A percentile compares a stretch with the other conserved stretches of the same genome.
These are phyloP conservation scores for Nicotiana noctiflora DNA, from an alignment of 257 asterid species.

Conservation along the genomic window DNA sequence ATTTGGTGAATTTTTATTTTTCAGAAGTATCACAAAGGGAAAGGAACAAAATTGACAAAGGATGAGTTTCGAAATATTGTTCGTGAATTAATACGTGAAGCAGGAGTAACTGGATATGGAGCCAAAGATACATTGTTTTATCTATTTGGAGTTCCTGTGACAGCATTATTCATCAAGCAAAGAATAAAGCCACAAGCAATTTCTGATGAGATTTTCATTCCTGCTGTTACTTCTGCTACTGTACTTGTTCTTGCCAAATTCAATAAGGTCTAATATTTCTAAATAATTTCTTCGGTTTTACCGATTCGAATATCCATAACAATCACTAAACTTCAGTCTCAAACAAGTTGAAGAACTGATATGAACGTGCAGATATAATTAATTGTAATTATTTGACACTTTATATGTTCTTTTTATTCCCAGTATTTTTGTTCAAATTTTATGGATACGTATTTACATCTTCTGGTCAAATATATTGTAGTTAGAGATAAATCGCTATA, in stretches of 20 bases:
- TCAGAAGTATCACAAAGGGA: conserved; percentile 50
- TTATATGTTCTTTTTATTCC: neutral
- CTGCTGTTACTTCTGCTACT: conserved; percentile 55
- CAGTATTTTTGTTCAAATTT: neutral
- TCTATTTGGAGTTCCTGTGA: conserved; percentile 54
- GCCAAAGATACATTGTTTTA: conserved; percentile 59
- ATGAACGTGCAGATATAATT: neutral
- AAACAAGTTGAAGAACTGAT: too few relatives aligned
- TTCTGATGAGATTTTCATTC: conserved; percentile 48
- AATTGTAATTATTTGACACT: neutral
- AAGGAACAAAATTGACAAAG: conserved; percentile 33
- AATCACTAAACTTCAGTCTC: too few relatives aligned
- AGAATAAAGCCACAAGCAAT: conserved; percentile 32
- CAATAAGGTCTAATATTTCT: conserved; percentile 32
- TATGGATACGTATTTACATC: neutral
- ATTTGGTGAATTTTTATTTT: neutral
- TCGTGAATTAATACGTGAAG: conserved; percentile 39
- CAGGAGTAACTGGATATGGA: conserved; percentile 58
- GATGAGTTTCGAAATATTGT: conserved; percentile 59
- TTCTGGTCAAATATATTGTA: neutral
- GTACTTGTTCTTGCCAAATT: conserved; percentile 53
- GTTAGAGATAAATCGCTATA: neutral
- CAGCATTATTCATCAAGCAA: conserved; percentile 44
- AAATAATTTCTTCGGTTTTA: neutral
- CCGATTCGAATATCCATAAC: neutral